phyloP scores from a whole-genome alignment of 768 basidiomycete species.

The Xanthoconium stramineum region DNA sequence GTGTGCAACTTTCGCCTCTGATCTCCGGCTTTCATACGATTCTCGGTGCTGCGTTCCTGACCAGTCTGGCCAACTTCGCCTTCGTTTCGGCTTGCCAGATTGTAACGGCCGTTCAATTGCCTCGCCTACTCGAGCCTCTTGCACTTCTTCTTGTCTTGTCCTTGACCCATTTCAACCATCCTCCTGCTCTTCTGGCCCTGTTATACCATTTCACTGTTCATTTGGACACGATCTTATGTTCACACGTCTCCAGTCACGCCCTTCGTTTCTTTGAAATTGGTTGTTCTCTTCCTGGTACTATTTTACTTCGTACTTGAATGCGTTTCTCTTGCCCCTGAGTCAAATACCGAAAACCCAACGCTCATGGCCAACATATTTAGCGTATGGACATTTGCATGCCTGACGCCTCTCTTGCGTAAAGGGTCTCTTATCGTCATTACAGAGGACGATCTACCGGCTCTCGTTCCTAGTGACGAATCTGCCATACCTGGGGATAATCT shows the following conservation, averaged over 20 bases:
- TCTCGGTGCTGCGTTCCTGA: constrained; percentile 43
- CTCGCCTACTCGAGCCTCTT: constrained; percentile 57
- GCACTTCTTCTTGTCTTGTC: constrained; percentile 42
- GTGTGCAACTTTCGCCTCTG: neutral
- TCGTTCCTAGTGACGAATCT: constrained; percentile 67
- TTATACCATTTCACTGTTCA: constrained; percentile 45
- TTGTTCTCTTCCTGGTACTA: constrained; percentile 43
- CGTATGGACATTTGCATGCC: constrained; percentile 82
- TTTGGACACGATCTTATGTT: constrained; percentile 62
- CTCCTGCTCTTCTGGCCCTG: constrained; percentile 83
- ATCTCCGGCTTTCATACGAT: constrained; percentile 37
- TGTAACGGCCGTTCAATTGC: constrained; percentile 39
- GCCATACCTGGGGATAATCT: constrained; percentile 62
- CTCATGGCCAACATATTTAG: constrained; percentile 80
- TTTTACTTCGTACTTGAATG: constrained; percentile 65
- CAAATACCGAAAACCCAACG: constrained; percentile 61
- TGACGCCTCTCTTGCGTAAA: constrained; percentile 75
- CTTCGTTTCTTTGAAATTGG: constrained; percentile 45
- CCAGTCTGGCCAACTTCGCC: constrained; percentile 43
- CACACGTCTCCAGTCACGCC: constrained; percentile 29
- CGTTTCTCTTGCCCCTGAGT: constrained; percentile 53
- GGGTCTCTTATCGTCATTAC: constrained; percentile 66
- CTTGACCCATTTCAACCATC: constrained; percentile 58
- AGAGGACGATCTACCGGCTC: constrained; percentile 80
- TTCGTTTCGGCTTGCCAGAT: constrained; percentile 38